Base-by-base conservation (phyloP, 2,329 filamentous ascomycete genomes). In the Paraphaeosphaeria sporulosa region DNA sequence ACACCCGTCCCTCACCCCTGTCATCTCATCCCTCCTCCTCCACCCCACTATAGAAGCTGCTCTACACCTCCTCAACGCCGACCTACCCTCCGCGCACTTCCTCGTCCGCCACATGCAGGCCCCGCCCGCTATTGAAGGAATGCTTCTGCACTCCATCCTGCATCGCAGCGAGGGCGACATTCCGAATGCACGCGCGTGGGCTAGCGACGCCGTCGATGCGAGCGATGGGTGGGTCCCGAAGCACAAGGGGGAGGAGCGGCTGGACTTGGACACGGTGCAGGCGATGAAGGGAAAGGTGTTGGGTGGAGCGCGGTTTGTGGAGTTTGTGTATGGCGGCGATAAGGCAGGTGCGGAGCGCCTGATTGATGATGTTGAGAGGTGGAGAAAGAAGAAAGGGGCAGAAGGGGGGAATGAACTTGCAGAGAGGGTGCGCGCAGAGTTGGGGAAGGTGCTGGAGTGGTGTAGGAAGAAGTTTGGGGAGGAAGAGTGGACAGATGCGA, bases 161-260 rank as follows among this genome's bases (percentile, higher is more conserved):
- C 83, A 85, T 59, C 74, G 82, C 1, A 76, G 83, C 27, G 84
- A 85, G 68, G 83, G 83, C 4, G 83, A 85, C 58, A 79, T 82
- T 55, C 72, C 79, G 25, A 84, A 85, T 62, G 78, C 82, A 7
- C 66, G 80, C 36, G 78, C 79, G 0, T 85, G 83, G 84, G 81
- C 83, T 55, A 64, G 71, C 0, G 80, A 85, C 67, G 80, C 85
- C 12, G 52, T 42, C 5, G 72, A 66, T 57, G 63, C 42, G 66
- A 78, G 52, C 78, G 79, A 78, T 59, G 71, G 71, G 12, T 75
- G 52, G 15, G 57, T 53, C 52, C 70, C 73, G 25, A 74, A 74
- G 55, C 59, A 60, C 47, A 62, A 61, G 42, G 57, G 65, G 0
- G 43, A 64, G 40, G 56, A 72, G 62, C 58, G 55, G 61, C 51